phyloP scores from a whole-genome alignment of 768 basidiomycete genomes.

The Lenzites betulinus region DNA sequence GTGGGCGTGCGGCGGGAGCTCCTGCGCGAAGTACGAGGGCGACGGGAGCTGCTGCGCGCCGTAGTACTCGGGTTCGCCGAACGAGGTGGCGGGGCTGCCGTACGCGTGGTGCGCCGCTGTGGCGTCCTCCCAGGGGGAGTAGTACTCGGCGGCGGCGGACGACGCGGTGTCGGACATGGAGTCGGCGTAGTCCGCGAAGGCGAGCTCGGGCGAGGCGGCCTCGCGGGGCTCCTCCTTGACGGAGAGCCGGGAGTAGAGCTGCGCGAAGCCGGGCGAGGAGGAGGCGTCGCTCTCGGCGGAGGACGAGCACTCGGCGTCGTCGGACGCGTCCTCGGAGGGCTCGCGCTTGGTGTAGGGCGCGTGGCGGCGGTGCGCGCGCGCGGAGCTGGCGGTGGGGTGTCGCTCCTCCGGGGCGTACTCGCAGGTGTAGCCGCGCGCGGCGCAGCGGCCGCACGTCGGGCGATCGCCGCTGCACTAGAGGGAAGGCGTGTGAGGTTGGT shows the following conservation, averaged over 20 bases:
- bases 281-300: slow-evolving; percentile 2
- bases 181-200: slow-evolving; percentile 9
- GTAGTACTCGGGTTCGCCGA: slow-evolving; percentile 9
- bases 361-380: not conserved
- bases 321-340: slow-evolving; percentile 10
- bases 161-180: slow-evolving; percentile 1
- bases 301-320: slow-evolving; percentile 4
- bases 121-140: slow-evolving; percentile 9
- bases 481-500: not conserved
- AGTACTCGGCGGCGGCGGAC: not conserved
- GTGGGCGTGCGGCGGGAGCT: slow-evolving; percentile 5
- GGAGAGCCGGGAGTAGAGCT: not conserved
- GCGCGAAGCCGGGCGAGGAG: not conserved
- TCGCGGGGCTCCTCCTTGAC: slow-evolving; percentile 18
- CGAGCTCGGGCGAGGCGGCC: slow-evolving; percentile 7
- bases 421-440: slow-evolving; percentile 36
- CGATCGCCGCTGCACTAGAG: slow-evolving; percentile 39
- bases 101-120: slow-evolving; percentile 3
- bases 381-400: not conserved
- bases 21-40: not conserved
- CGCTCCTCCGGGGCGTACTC: slow-evolving; percentile 33
- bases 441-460: slow-evolving; percentile 39
- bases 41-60: not conserved
- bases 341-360: not conserved
- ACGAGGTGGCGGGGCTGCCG: not conserved